phyloP scores from a whole-genome alignment of 2,329 filamentous ascomycete genomes.

The Aspergillus chevalieri region DNA sequence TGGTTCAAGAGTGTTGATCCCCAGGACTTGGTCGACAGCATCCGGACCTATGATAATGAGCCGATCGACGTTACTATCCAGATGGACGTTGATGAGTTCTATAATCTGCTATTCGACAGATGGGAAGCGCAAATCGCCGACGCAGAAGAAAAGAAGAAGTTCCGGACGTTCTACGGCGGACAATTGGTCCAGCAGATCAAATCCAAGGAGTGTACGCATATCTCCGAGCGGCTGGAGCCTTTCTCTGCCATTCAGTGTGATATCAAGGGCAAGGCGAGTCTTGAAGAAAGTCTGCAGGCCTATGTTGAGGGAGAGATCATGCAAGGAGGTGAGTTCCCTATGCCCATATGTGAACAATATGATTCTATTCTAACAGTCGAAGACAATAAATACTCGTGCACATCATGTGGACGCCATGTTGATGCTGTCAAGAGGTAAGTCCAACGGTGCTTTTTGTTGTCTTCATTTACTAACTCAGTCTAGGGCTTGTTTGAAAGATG shows the following conservation, averaged over 20 bases:
- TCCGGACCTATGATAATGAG: conserved; percentile 75
- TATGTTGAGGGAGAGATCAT: conserved; percentile 95
- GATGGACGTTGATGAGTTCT: conserved; percentile 98
- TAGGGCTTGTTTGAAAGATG: conserved; percentile 81
- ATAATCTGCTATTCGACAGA: conserved; percentile 84
- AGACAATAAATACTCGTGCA: conserved; percentile 98
- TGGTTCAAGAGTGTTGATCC: conserved; percentile 70
- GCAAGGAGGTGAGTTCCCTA: conserved; percentile 63
- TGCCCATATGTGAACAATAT: no score
- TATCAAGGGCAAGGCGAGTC: conserved; percentile 79
- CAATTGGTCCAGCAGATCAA: conserved; percentile 91
- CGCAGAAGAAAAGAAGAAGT: conserved; percentile 60
- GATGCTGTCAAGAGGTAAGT: conserved; percentile 78
- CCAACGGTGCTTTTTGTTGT: background rate
- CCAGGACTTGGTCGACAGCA: conserved; percentile 62
- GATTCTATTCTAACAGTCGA: conserved; percentile 14
- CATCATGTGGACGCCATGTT: conserved; percentile 78
- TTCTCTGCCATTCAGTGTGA: conserved; percentile 95
- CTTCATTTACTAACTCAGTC: conserved; percentile 10
- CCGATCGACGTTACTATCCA: conserved; percentile 81
- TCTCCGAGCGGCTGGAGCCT: conserved; percentile 82
- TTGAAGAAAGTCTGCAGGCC: conserved; percentile 85
- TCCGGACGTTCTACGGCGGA: conserved; percentile 83
- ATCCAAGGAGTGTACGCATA: conserved; percentile 87
- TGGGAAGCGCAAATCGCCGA: conserved; percentile 76